These are phyloP conservation scores for Fusarium irregulare DNA, from an alignment of 2,329 filamentous ascomycete genomes.

Conservation along the genomic window DNA sequence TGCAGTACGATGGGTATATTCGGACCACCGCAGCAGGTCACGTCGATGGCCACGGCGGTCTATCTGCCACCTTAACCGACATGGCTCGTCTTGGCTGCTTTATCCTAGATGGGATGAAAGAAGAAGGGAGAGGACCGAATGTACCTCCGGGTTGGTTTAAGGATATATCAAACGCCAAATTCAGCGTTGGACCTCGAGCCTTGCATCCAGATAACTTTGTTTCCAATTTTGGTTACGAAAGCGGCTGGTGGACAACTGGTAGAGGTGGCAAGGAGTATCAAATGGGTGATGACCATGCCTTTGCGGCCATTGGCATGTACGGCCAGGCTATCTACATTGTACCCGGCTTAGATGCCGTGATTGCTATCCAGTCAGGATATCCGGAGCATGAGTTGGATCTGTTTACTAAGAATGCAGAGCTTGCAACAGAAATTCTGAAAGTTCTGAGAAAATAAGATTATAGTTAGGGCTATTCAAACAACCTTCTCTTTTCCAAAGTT, in stretches of 20 bases:
- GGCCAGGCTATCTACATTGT: conserved; percentile 31
- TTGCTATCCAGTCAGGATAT: conserved; percentile 35
- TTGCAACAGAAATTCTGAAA: conserved; percentile 25
- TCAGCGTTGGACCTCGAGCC: conserved; percentile 22
- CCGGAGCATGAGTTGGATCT: conserved; percentile 33
- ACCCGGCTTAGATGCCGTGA: conserved; percentile 8
- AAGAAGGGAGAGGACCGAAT: conserved; percentile 3
- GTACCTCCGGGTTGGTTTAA: conserved; percentile 27
- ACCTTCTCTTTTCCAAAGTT: neutral
- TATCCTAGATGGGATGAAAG: conserved; percentile 17
- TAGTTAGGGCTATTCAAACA: neutral
- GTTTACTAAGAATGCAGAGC: conserved; percentile 24
- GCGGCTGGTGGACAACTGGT: conserved; percentile 34
- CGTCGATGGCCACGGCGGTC: conserved; percentile 28
- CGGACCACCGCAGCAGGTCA: conserved; percentile 32
- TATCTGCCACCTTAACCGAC: conserved; percentile 22
- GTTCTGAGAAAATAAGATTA: neutral
- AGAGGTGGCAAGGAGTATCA: conserved; percentile 5
- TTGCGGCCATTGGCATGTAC: conserved; percentile 32
- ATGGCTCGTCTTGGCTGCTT: conserved; percentile 35
- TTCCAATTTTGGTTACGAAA: conserved; percentile 31
- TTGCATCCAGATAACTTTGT: conserved; percentile 23
- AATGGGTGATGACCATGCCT: conserved; percentile 22
- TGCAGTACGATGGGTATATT: conserved; percentile 36
- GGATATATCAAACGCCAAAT: conserved; percentile 20